A percentile compares a stretch with the other conserved stretches of the same genome.
These are phyloP conservation scores for Elongisporangium prolatum DNA, from an alignment of 352 stramenopile species.

Conservation along the genomic window DNA sequence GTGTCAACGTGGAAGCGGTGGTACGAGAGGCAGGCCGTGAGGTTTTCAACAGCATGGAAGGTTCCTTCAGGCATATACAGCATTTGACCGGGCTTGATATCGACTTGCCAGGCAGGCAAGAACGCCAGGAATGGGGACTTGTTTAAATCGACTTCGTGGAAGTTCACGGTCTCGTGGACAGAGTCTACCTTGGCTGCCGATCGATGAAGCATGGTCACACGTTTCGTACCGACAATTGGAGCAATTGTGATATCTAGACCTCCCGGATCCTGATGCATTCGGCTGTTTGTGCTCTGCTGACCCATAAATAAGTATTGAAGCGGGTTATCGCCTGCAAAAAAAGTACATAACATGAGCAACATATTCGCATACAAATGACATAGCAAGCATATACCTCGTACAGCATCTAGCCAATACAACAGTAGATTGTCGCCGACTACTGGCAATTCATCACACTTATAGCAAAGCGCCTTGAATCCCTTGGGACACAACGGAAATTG, in stretches of 20 bases:
- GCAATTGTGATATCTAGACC: conserved; percentile 92
- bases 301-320: conserved; percentile 96
- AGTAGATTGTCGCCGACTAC: conserved; percentile 91
- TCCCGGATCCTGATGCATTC: conserved; percentile 89
- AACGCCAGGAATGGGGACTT: conserved; percentile 86
- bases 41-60: conserved; percentile 90
- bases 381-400: conserved; percentile 30
- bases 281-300: conserved; percentile 79
- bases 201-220: conserved; percentile 70
- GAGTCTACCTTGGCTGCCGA: conserved; percentile 78
- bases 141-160: conserved; percentile 80
- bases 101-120: conserved; percentile 80
- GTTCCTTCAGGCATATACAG: conserved; percentile 92
- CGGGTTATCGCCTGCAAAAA: conserved; percentile 62
- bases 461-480: conserved; percentile 69
- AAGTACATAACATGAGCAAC: not conserved
- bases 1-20: conserved; percentile 91
- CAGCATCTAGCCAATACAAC: conserved; percentile 88
- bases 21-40: conserved; percentile 93
- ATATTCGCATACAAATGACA: conserved; percentile 8
- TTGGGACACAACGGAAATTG: conserved; percentile 88
- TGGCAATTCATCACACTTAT: conserved; percentile 83
- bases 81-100: conserved; percentile 91
- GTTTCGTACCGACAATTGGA: conserved; percentile 87
- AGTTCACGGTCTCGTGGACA: conserved; percentile 78